Base-by-base conservation (phyloP, 1,139 yeast species). In the Debaryomyces coudertii region DNA sequence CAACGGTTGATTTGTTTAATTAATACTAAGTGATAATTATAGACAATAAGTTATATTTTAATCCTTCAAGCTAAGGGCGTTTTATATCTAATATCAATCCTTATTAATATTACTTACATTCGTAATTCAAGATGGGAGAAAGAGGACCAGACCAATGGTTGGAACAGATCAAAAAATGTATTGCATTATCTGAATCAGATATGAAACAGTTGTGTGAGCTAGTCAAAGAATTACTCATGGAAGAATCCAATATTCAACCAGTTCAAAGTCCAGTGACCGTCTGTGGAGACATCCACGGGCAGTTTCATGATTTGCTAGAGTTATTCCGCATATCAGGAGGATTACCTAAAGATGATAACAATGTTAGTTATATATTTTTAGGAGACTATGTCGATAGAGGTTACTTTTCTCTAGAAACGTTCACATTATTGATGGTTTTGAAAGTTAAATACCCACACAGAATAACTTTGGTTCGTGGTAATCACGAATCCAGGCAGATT, bases 321-420 rank as follows among this genome's bases (percentile, higher is more conserved):
- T 74, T 93, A 31, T 93, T 93, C 65, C 78, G 96, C 56, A 87
- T 92, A 15, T 82, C 95, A 28, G 99, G 99, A 31, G 98, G 98
- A 16, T 78, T 92, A 56, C 99, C 99, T 0, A 63, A 68, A n/a
- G 69, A 67, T 38, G 68, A 64, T 43, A 66, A 66, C 40, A 66
- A 69, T 49, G 73, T 81, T 47, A 88, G 84, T 67, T 90, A 86
- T 66, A 79, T 90, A 40, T 90, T 90, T 61, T 69, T 90, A 56
- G 99, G 99, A 25, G 99, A 93, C 68, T 93, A 93, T 63, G 99
- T 93, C 44, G 99, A 93, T 67, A 79, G 99, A 65, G 99, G 99
- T 11, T 93, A 90, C 67, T 92, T 90, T 65, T 85, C 95, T 41
- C 73, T 92, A 53, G 99, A 92, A 61, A 92, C 98, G 0, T 90